A percentile compares a stretch with the other conserved stretches of the same genome.
Conservation (phyloP, 2,329 filamentous ascomycete species). For the Scedosporium dehoogii region DNA sequence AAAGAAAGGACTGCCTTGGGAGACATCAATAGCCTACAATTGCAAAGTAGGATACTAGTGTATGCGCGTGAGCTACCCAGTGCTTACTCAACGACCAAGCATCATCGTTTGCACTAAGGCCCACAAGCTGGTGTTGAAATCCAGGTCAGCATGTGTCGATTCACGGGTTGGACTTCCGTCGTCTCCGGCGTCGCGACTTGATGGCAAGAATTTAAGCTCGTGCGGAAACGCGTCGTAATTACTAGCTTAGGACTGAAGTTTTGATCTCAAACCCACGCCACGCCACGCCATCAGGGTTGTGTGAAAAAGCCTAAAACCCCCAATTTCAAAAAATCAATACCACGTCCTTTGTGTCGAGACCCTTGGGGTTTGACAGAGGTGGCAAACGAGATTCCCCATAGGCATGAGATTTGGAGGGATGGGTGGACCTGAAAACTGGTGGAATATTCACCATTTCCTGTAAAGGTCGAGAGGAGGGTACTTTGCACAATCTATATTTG, state of each 20-base stretch:
- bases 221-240: constrained; percentile 11
- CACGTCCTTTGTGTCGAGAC: neutral
- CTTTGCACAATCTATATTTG: neutral
- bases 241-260: neutral
- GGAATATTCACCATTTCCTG: neutral
- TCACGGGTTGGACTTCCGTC: neutral
- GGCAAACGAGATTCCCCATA: neutral
- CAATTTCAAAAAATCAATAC: neutral
- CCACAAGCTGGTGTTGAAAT: too few species aligned
- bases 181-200: neutral
- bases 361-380: neutral
- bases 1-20: too few species aligned
- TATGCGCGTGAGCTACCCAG: too few species aligned
- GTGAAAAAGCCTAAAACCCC: neutral
- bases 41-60: too few species aligned
- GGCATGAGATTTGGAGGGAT: neutral
- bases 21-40: too few species aligned
- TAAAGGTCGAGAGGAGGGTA: neutral
- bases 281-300: neutral
- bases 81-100: too few species aligned
- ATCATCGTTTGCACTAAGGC: too few species aligned
- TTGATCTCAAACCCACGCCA: neutral
- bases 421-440: constrained; percentile 24
- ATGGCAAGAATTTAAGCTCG: neutral
- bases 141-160: neutral